phyloP scores from a whole-genome alignment of 2,329 filamentous ascomycete species.

The Ceratocystis ficicola region DNA sequence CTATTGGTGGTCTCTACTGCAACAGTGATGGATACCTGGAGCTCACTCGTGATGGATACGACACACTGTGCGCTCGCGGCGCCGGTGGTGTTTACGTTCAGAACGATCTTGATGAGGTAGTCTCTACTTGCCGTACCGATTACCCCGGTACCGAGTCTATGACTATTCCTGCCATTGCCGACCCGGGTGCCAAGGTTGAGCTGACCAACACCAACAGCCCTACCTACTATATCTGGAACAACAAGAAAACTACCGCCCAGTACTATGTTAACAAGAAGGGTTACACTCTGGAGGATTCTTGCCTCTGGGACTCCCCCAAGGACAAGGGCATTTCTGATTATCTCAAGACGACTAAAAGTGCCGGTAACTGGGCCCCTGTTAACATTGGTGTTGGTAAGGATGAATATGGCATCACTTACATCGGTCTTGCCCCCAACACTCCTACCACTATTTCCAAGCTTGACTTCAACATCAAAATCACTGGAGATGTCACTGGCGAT shows the following conservation, averaged over 20 bases:
- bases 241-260: conserved; percentile 69
- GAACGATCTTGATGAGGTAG: conserved; percentile 57
- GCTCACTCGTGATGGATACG: conserved; percentile 56
- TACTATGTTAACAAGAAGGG: conserved; percentile 92
- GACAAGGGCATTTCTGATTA: conserved; percentile 23
- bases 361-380: conserved; percentile 78
- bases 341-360: conserved; percentile 25
- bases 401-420: conserved; percentile 52
- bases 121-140: conserved; percentile 82
- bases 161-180: conserved; percentile 60
- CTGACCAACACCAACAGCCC: conserved; percentile 64
- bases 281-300: conserved; percentile 52
- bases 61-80: conserved; percentile 64
- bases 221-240: conserved; percentile 68
- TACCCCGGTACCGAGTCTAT: conserved; percentile 89
- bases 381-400: conserved; percentile 72
- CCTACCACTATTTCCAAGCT: conserved; percentile 60
- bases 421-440: conserved; percentile 74
- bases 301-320: conserved; percentile 55
- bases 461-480: conserved; percentile 68
- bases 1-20: conserved; percentile 79
- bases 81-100: conserved; percentile 57
- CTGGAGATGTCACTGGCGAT: conserved; percentile 43
- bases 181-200: conserved; percentile 44
- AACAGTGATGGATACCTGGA: conserved; percentile 58